phyloP scores from a whole-genome alignment of 495 filamentous ascomycete species.

The Glarea lozoyensis region DNA sequence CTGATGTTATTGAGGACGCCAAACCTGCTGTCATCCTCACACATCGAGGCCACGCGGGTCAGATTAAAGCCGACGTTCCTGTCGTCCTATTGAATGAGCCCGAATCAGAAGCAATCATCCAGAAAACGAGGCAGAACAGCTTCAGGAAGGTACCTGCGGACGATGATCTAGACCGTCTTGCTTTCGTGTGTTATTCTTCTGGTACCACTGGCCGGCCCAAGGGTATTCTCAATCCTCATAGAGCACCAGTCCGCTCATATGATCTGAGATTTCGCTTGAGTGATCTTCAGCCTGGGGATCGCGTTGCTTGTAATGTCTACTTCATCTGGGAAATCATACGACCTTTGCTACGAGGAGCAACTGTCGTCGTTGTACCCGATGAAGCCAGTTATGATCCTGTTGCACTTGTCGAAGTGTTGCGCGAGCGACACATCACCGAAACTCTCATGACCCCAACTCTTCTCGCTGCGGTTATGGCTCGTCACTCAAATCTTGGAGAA shows the following conservation, averaged over 20 bases:
- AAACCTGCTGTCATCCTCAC: constrained; percentile 54
- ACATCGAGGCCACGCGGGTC: constrained; percentile 39
- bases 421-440: constrained; percentile 49
- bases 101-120: neutral
- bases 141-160: constrained; percentile 37
- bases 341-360: constrained; percentile 58
- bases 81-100: constrained; percentile 47
- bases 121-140: constrained; percentile 30
- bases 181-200: constrained; percentile 59
- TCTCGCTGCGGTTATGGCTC: constrained; percentile 51
- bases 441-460: constrained; percentile 70
- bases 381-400: constrained; percentile 61
- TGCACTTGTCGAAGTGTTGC: constrained; percentile 54
- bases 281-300: constrained; percentile 53
- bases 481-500: constrained; percentile 44
- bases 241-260: constrained; percentile 56
- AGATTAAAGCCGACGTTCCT: constrained; percentile 46
- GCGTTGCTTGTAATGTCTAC: constrained; percentile 66
- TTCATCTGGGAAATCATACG: constrained; percentile 69
- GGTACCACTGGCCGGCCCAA: constrained; percentile 62
- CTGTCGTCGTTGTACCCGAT: constrained; percentile 56
- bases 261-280: constrained; percentile 52
- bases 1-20: constrained; percentile 60
- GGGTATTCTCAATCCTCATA: constrained; percentile 60
- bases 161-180: constrained; percentile 53